These are phyloP conservation scores for Kluyveromyces dobzhanskii DNA, from an alignment of 805 yeast species.

Conservation along the genomic window DNA sequence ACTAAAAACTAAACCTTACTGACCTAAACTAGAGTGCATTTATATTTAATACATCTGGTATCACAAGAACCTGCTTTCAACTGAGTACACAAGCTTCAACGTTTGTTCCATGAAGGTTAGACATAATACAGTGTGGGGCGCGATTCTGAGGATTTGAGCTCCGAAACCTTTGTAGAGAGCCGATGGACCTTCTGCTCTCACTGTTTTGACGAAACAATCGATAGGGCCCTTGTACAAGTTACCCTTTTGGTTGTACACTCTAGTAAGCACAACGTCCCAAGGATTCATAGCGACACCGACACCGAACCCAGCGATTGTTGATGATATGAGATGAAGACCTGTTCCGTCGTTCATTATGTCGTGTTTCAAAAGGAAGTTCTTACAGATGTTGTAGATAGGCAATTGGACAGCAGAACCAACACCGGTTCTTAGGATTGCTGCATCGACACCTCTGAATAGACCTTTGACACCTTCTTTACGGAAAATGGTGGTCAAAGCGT, in stretches of 20 bases:
- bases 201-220: slow-evolving; percentile 82
- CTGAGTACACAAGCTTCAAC: slow-evolving; percentile 47
- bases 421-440: slow-evolving; percentile 91
- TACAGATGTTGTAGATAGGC: slow-evolving; percentile 79
- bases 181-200: slow-evolving; percentile 68
- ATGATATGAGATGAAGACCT: slow-evolving; percentile 60
- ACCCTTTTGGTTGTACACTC: slow-evolving; percentile 93
- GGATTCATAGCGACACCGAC: slow-evolving; percentile 96
- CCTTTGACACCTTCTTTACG: slow-evolving; percentile 74
- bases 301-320: slow-evolving; percentile 79
- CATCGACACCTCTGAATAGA: slow-evolving; percentile 83
- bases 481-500: slow-evolving; percentile 60
- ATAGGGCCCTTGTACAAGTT: slow-evolving; percentile 76
- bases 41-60: too few species aligned
- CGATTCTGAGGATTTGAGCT: slow-evolving; percentile 86
- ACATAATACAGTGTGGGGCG: slow-evolving; percentile 88
- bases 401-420: slow-evolving; percentile 93
- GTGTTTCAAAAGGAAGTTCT: slow-evolving; percentile 48
- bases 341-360: slow-evolving; percentile 55
- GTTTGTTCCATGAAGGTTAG: slow-evolving; percentile 95
- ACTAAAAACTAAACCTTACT: too few species aligned
- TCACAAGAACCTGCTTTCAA: slow-evolving; percentile 25
- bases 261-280: slow-evolving; percentile 89
- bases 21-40: too few species aligned
- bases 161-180: slow-evolving; percentile 94